phyloP scores from a whole-genome alignment of 441 rosid species.

The Gossypium aridum region DNA sequence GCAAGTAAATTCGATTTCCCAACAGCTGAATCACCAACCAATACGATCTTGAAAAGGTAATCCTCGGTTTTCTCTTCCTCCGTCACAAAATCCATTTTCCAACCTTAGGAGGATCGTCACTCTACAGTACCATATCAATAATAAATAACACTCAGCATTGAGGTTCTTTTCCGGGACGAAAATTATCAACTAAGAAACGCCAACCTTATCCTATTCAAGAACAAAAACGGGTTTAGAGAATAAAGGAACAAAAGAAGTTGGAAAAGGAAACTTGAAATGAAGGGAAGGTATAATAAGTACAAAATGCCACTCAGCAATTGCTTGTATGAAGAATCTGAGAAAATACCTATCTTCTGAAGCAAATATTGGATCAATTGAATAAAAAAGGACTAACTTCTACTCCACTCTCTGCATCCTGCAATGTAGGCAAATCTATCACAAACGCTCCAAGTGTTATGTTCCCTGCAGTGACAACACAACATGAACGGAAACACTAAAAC shows the following conservation, averaged over 20 bases:
- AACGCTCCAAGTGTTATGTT: conserved; percentile 6
- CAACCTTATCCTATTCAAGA: conserved; percentile 15
- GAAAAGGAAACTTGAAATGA: conserved; percentile 38
- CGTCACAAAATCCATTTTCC: conserved; percentile 61
- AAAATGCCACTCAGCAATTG: conserved; percentile 17
- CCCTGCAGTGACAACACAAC: conserved; percentile 9
- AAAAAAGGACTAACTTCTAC: conserved; percentile 21
- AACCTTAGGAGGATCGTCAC: conserved; percentile 19
- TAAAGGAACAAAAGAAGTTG: conserved; percentile 25
- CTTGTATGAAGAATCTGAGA: conserved; percentile 22
- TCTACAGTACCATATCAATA: conserved; percentile 40
- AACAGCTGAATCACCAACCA: conserved; percentile 75
- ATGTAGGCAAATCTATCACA: conserved; percentile 19
- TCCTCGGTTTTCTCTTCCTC: conserved; percentile 65
- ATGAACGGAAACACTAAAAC: background rate
- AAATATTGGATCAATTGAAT: conserved; percentile 26
- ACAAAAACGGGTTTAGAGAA: conserved; percentile 25
- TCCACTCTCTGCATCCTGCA: conserved; percentile 19
- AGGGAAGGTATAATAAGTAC: conserved; percentile 23
- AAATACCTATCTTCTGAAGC: conserved; percentile 41
- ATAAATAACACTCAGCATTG: conserved; percentile 19
- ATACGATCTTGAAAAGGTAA: conserved; percentile 69
- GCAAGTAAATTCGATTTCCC: conserved; percentile 73
- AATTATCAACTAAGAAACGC: conserved; percentile 9
- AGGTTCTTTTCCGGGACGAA: conserved; percentile 11